Evolutionary conservation across 805 yeast species (phyloP).

Genomic region (Hanseniaspora nectarophila): DNA sequence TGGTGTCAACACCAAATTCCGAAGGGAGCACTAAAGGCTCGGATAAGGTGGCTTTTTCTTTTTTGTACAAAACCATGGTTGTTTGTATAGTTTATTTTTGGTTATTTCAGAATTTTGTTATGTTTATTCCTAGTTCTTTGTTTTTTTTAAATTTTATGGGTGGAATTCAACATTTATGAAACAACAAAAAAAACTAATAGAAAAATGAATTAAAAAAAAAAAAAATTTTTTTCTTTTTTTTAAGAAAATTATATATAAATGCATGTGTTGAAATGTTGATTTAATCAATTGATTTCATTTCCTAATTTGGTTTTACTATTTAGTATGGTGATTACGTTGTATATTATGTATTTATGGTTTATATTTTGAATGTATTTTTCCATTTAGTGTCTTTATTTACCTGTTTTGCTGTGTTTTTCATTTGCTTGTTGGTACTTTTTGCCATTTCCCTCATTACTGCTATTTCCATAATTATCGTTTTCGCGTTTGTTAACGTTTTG

Average conservation of each 20-base stretch:
- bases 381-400: too few relatives aligned
- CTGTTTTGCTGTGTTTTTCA: too few relatives aligned
- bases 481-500: neutral
- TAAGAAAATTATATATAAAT: neutral
- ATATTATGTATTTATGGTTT: too few relatives aligned
- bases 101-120: too few relatives aligned
- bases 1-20: constrained; percentile 36
- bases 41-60: constrained; percentile 54
- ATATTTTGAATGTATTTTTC: too few relatives aligned
- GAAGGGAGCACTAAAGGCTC: constrained; percentile 47
- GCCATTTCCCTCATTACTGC: too few relatives aligned
- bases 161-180: too few relatives aligned
- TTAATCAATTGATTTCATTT: constrained; percentile 4
- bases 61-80: constrained; percentile 57
- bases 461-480: too few relatives aligned
- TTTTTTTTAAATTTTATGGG: neutral
- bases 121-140: neutral
- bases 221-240: neutral
- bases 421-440: too few relatives aligned
- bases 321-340: too few relatives aligned
- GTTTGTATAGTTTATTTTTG: neutral
- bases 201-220: neutral
- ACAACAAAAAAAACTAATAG: neutral
- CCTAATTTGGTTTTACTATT: neutral
- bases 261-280: neutral